Evolutionary conservation across 768 basidiomycete species (phyloP).

Genomic region (Agrocybe pediades): DNA sequence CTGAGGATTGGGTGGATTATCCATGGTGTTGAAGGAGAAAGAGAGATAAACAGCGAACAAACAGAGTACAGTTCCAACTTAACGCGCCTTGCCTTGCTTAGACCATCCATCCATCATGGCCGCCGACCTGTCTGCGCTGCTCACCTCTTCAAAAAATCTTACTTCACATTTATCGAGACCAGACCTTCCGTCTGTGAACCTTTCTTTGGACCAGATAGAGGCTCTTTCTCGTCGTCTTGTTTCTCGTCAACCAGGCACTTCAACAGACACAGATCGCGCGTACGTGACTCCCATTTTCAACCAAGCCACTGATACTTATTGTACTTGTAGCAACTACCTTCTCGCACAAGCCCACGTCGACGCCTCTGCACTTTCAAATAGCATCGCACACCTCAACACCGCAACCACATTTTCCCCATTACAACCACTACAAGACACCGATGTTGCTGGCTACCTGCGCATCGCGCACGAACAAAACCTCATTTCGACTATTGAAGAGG

Average conservation of each 20-base stretch:
- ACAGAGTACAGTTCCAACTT: no score
- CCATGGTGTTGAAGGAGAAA: neutral
- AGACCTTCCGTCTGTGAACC: constrained; percentile 85
- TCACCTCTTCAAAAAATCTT: constrained; percentile 70
- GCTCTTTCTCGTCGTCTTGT: constrained; percentile 86
- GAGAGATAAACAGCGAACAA: no score
- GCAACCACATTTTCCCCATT: constrained; percentile 83
- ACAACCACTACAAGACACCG: constrained; percentile 93
- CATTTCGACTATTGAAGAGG: constrained; percentile 92
- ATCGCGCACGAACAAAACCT: constrained; percentile 94
- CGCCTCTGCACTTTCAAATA: constrained; percentile 80
- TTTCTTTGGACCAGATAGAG: constrained; percentile 95
- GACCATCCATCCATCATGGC: constrained; percentile 15
- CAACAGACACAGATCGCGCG: constrained; percentile 75
- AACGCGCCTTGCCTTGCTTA: neutral
- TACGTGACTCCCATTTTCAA: constrained; percentile 33
- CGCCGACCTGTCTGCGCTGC: constrained; percentile 68
- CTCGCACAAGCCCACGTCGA: constrained; percentile 95
- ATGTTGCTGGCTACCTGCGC: constrained; percentile 92
- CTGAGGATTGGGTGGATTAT: neutral
- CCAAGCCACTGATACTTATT: neutral
- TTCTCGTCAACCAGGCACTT: constrained; percentile 63
- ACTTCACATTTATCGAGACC: constrained; percentile 76
- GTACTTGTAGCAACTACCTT: constrained; percentile 71
- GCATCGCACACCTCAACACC: constrained; percentile 83